Conservation (phyloP, 2,329 filamentous ascomycete species). For the Xenoacremonium recifei region DNA sequence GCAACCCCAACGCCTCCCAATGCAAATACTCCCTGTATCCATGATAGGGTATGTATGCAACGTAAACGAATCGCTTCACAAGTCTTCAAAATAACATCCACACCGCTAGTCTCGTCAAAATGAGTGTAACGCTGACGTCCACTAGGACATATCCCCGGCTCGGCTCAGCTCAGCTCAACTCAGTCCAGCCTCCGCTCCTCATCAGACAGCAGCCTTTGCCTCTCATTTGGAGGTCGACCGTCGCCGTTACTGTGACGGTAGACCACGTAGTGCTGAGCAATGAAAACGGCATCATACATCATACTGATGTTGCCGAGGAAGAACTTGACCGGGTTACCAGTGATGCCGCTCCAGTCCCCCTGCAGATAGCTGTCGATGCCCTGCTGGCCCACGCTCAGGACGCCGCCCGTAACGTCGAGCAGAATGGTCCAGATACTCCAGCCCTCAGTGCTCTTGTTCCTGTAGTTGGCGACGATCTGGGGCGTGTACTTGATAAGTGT, state of each 20-base stretch:
- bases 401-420: conserved; percentile 77
- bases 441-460: conserved; percentile 78
- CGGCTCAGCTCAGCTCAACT: not conserved
- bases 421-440: conserved; percentile 87
- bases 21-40: no score
- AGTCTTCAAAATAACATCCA: no score
- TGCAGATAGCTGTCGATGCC: conserved; percentile 82
- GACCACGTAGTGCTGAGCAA: conserved; percentile 82
- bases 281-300: conserved; percentile 82
- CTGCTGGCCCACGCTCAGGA: conserved; percentile 79
- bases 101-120: no score
- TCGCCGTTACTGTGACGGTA: conserved; percentile 45
- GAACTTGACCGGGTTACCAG: conserved; percentile 89
- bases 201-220: conserved; percentile 26
- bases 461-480: conserved; percentile 79
- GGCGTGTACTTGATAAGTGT: conserved; percentile 93
- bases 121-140: not conserved
- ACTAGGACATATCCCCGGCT: not conserved
- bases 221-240: conserved; percentile 15
- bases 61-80: no score
- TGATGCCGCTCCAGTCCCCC: conserved; percentile 85
- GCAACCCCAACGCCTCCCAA: no score
- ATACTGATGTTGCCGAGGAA: conserved; percentile 82
- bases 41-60: no score
- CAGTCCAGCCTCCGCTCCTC: conserved; percentile 27